Evolutionary conservation across 2,329 filamentous ascomycete genomes (phyloP).

Genomic region (Colletotrichum limetticola): DNA sequence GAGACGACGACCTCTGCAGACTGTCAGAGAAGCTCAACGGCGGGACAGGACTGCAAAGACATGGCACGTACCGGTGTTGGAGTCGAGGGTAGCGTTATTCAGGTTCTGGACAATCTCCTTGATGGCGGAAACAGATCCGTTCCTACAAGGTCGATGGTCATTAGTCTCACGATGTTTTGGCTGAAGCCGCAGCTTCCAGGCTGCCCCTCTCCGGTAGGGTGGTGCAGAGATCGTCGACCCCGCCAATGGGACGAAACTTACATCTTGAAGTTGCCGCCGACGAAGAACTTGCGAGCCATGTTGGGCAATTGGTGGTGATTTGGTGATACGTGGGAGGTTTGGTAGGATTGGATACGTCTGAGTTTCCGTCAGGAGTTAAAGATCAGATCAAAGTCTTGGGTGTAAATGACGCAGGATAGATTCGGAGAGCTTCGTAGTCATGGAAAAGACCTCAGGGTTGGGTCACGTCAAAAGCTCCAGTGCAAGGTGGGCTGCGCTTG

Average conservation of each 20-base stretch:
- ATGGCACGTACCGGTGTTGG: conserved; percentile 72
- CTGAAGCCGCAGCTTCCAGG: conserved; percentile 5
- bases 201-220: not conserved
- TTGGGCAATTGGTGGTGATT: conserved; percentile 56
- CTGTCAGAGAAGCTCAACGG: conserved; percentile 16
- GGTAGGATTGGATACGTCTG: conserved; percentile 6
- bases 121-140: conserved; percentile 90
- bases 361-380: conserved; percentile 6
- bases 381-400: conserved; percentile 11
- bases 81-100: conserved; percentile 84
- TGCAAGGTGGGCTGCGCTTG: conserved; percentile 29
- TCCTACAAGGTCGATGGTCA: conserved; percentile 68
- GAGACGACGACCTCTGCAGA: conserved; percentile 90
- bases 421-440: conserved; percentile 6
- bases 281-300: conserved; percentile 97
- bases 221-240: conserved; percentile 20
- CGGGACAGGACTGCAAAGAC: not conserved
- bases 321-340: conserved; percentile 8
- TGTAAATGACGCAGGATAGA: conserved; percentile 36
- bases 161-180: conserved; percentile 32
- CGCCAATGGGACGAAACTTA: conserved; percentile 55
- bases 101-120: conserved; percentile 90
- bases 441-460: conserved; percentile 36
- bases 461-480: conserved; percentile 34
- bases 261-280: conserved; percentile 99